Evolutionary conservation across 1,284 basidiomycete genomes (phyloP), one percentile per base, ranked within the genome.

Genomic region (Sanguinoderma infundibulare): DNA sequence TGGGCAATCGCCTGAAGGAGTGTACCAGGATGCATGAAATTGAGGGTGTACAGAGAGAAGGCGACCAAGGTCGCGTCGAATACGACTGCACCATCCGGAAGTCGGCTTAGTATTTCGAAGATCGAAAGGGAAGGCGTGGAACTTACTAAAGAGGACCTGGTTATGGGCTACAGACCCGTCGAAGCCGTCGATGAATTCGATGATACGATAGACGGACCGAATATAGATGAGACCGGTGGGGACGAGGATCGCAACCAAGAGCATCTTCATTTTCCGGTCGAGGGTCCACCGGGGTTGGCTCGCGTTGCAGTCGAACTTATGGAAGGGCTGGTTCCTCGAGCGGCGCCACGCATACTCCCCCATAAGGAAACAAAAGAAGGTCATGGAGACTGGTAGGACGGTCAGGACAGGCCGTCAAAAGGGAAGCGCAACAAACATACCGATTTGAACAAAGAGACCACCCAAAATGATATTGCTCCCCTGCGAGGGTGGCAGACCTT

Each of bases 21-120:
- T 5, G 17, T 32, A 6, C 82, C 79, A 2, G 86, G 86, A 65
- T 87, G 81, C 49, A 82, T 70, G 62, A 85, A 62, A 70, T 87
- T 87, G 61, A 86, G 76, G 3, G 79, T 79, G 55, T 74, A 81
- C 35, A 84, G 81, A 2, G 84, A 84, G 7, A 87, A 74, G 0
- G 78, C 70, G 65, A 90, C 80, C 78, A 87, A 83, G 6, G 75
- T 73, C 5, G 81, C 86, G 61, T 89, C 87, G 8, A 89, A 78
- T 17, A 84, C 40, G 38, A 63, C 63, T 64, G 54, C 2, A 22
- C 2, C 17, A 22, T 5, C 8, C 8, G 2, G 12, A 6, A 6
- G 35, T 61, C 9, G 55, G 42, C 24, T 12, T 10, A 14, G 26
- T 24, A 4, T 22, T n/a, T 2, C 9, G 12, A 12, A 7, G 12